phyloP scores from a whole-genome alignment of 2,329 filamentous ascomycete genomes.

The Ophiocordyceps australis region DNA sequence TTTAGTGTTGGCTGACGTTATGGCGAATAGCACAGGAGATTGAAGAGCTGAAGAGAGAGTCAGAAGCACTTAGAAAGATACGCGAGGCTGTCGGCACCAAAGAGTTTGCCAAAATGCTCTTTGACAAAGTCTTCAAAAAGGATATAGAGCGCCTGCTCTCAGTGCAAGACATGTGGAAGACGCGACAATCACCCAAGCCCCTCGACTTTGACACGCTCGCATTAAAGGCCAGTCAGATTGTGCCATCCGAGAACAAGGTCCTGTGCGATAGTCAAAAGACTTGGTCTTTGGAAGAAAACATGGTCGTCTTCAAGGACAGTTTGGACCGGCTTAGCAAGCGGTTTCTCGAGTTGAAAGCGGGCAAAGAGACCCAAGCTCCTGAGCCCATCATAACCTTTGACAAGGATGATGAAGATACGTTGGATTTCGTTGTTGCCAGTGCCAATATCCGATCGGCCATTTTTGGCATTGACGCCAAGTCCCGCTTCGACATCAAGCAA shows the following conservation, averaged over 20 bases:
- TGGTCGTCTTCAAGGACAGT: conserved; percentile 74
- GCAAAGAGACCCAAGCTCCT: conserved; percentile 25
- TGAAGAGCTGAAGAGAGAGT: conserved; percentile 68
- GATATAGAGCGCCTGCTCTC: conserved; percentile 69
- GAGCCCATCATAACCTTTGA: conserved; percentile 68
- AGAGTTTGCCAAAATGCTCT: conserved; percentile 63
- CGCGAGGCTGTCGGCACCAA: conserved; percentile 62
- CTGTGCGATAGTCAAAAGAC: conserved; percentile 50
- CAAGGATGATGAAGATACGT: conserved; percentile 88
- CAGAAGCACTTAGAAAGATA: conserved; percentile 68
- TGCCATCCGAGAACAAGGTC: conserved; percentile 34
- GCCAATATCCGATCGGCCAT: conserved; percentile 77
- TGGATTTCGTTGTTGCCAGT: conserved; percentile 84
- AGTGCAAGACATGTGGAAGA: conserved; percentile 96
- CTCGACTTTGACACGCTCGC: conserved; percentile 50
- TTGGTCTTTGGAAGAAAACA: conserved; percentile 74
- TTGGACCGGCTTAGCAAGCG: conserved; percentile 60
- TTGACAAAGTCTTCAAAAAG: conserved; percentile 79
- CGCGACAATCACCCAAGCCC: conserved; percentile 52
- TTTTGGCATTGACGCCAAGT: conserved; percentile 79
- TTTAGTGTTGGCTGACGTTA: neutral
- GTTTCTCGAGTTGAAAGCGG: conserved; percentile 42
- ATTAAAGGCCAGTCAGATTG: conserved; percentile 26
- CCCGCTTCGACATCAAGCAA: conserved; percentile 93
- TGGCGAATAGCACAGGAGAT: conserved; percentile 50